These are phyloP conservation scores for Kodamaea jinghongensis DNA, from an alignment of 805 yeast species.

Conservation along the genomic window DNA sequence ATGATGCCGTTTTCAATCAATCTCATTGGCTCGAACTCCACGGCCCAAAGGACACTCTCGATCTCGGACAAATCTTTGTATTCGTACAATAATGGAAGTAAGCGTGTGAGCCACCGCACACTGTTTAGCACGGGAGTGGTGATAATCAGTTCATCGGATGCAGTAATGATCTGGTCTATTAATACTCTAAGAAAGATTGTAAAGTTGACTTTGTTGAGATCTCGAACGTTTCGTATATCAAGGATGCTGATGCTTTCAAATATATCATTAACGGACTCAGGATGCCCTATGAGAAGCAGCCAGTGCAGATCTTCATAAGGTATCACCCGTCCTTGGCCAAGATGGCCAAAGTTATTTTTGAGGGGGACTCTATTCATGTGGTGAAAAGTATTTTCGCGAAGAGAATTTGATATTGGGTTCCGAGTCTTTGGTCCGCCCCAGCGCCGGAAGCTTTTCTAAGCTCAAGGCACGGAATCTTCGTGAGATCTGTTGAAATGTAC, in stretches of 20 bases:
- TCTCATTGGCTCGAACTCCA: slow-evolving; percentile 42
- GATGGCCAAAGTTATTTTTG: slow-evolving; percentile 57
- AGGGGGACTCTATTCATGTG: slow-evolving; percentile 26
- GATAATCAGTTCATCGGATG: slow-evolving; percentile 9
- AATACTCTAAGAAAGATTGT: slow-evolving; percentile 43
- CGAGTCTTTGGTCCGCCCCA: no score
- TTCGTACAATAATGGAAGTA: slow-evolving; percentile 66
- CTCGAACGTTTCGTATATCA: slow-evolving; percentile 61
- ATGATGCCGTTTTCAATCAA: slow-evolving; percentile 8
- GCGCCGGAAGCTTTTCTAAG: no score
- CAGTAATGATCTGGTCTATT: slow-evolving; percentile 20
- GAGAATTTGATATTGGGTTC: no score
- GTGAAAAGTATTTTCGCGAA: slow-evolving; percentile 17
- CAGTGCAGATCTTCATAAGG: slow-evolving; percentile 27
- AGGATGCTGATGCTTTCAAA: slow-evolving; percentile 52
- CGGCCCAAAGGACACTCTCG: slow-evolving; percentile 25
- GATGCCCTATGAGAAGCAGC: slow-evolving; percentile 32
- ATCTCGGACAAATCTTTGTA: slow-evolving; percentile 10
- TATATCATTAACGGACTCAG: slow-evolving; percentile 54
- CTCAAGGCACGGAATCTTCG: no score
- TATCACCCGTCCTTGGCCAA: slow-evolving; percentile 47
- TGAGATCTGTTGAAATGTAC: no score
- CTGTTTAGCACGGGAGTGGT: slow-evolving; percentile 46
- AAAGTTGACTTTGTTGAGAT: slow-evolving; percentile 56
- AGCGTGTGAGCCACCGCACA: slow-evolving; percentile 58